Base-by-base conservation (phyloP, 1,139 yeast species). In the Sugiyamaella japonica region DNA sequence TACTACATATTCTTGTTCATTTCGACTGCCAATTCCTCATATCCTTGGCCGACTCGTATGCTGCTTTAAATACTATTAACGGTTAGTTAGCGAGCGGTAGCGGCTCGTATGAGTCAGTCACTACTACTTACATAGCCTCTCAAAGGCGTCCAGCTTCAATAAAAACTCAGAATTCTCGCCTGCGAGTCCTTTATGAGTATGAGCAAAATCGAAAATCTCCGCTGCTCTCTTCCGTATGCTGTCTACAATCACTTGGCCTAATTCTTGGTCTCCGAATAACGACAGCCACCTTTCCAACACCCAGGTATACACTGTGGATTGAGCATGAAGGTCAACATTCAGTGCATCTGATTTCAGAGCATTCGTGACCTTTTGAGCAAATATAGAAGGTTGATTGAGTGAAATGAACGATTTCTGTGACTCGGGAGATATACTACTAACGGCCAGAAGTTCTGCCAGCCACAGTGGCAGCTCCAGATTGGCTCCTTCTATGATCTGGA, bases 381-480 rank as follows among this genome's bases (percentile, higher is more conserved):
- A 77, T 53, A 83, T 81, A 1, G 83, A 86, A 0, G 97, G 97
- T 49, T 81, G 82, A 23, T 82, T 70, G 49, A 90, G 73, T 49
- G 84, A 84, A 3, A 90, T 74, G 62, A 89, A 86, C n/a, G 88
- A 81, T 10, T 75, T 74, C 7, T 78, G 71, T 9, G 74, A 73
- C 20, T 70, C 71, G 7, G 68, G 69, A 10, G 70, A 64, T 15
- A 67, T 63, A 7, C 67, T 69, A 38, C 63, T 65, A 7, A 63
- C 69, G 5, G 95, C 96, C 42, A 93, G 72, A 3, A 87, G 80
- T 60, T 84, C 85, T 0, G 97, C 95, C 47, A 93, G 72, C 99
- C 99, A 93, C 34, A 90, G 70, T 0, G 99, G 98, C 41, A 93
- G 75, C 57, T 88, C 95, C 4, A 89, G 68, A 64, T 84, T 84